Conservation (phyloP, 2,329 filamentous ascomycete genomes). For the Phoma sp. region DNA sequence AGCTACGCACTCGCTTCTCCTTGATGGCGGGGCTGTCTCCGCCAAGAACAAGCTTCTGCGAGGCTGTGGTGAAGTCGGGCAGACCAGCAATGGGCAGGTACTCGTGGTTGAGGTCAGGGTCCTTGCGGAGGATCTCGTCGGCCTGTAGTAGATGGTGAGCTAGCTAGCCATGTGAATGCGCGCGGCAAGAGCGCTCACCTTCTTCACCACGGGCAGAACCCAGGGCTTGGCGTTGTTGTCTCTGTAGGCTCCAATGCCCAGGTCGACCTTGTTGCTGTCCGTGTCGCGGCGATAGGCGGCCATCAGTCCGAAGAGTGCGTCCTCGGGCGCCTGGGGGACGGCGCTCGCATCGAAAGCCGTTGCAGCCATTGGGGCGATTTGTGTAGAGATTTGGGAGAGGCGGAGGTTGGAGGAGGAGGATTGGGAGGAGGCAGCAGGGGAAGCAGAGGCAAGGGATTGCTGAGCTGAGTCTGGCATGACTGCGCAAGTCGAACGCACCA, state of each 20-base stretch:
- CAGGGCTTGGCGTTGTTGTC: slow-evolving; percentile 96
- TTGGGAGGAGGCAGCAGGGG: not conserved
- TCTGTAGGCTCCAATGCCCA: slow-evolving; percentile 94
- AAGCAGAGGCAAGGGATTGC: slow-evolving; percentile 14
- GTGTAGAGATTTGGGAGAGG: slow-evolving; percentile 66
- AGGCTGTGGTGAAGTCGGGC: slow-evolving; percentile 82
- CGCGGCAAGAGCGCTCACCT: slow-evolving; percentile 65
- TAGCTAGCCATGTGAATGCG: not conserved
- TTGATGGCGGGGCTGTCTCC: slow-evolving; percentile 77
- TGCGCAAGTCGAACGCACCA: slow-evolving; percentile 20
- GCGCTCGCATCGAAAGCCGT: slow-evolving; percentile 77
- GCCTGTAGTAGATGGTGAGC: slow-evolving; percentile 65
- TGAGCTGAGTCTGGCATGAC: slow-evolving; percentile 37
- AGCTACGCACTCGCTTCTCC: slow-evolving; percentile 72
- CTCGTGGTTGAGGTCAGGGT: slow-evolving; percentile 94
- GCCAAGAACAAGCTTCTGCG: slow-evolving; percentile 88
- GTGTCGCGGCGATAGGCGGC: slow-evolving; percentile 83
- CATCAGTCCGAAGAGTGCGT: slow-evolving; percentile 93
- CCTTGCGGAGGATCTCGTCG: slow-evolving; percentile 84
- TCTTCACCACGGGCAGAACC: slow-evolving; percentile 94
- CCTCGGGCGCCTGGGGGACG: slow-evolving; percentile 90
- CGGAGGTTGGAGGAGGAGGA: slow-evolving; percentile 44
- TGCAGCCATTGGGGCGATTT: slow-evolving; percentile 69
- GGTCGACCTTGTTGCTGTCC: slow-evolving; percentile 81
- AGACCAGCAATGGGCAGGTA: slow-evolving; percentile 96